Conservation (phyloP, 768 basidiomycete genomes). For the Rubroboletus pulcherrimus region DNA sequence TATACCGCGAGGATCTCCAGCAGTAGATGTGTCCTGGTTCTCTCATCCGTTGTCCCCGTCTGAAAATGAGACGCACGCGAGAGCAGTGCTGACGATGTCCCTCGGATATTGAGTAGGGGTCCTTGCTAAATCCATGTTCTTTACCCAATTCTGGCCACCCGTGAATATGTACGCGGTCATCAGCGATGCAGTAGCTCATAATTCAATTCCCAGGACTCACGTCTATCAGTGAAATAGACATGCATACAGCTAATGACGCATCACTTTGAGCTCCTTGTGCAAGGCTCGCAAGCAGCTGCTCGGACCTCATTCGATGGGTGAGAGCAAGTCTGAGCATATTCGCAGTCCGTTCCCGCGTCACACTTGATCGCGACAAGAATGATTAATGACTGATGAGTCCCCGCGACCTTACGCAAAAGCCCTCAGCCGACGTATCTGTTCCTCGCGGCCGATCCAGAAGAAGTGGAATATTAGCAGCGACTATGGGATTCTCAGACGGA, state of each 20-base stretch:
- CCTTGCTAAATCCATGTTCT: conserved; percentile 37
- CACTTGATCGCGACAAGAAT: conserved; percentile 34
- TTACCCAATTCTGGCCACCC: conserved; percentile 37
- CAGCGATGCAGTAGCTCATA: conserved; percentile 5
- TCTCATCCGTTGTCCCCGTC: conserved; percentile 23
- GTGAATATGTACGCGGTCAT: conserved; percentile 38
- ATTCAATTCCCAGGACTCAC: conserved; percentile 27
- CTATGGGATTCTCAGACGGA: conserved; percentile 42
- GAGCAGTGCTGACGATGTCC: conserved; percentile 37
- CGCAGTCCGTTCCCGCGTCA: conserved; percentile 16
- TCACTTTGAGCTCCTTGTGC: conserved; percentile 29
- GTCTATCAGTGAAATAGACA: conserved; percentile 35
- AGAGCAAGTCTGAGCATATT: conserved; percentile 36
- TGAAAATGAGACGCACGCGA: conserved; percentile 30
- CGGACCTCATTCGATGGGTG: conserved; percentile 34
- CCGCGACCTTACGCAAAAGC: conserved; percentile 37
- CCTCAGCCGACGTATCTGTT: conserved; percentile 35
- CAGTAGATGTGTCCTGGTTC: conserved; percentile 34
- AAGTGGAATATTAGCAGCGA: conserved; percentile 40
- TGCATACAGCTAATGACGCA: conserved; percentile 26
- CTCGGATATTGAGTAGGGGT: conserved; percentile 38
- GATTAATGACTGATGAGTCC: conserved; percentile 39
- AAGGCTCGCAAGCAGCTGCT: conserved; percentile 33
- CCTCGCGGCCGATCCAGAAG: conserved; percentile 38
- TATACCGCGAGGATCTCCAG: conserved; percentile 43